Base-by-base conservation (phyloP, 2,329 filamentous ascomycete species). In the Fusarium nanum region DNA sequence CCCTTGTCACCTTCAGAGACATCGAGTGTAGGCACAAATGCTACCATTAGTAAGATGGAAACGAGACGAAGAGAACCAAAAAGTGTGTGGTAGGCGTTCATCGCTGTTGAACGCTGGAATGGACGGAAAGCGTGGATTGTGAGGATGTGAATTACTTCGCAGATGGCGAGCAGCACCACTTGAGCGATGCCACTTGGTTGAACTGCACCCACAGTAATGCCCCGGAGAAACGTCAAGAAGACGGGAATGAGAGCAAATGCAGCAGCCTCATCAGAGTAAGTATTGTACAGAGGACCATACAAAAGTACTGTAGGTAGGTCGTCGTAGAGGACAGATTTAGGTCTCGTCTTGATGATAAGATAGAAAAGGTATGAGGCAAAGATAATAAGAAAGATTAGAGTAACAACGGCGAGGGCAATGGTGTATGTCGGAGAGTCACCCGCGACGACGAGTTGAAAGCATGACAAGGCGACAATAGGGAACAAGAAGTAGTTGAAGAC, bases 241-340 rank as follows among this genome's bases (percentile, higher is more conserved):
- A 97, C 89, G 2, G 95, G 94, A 22, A 98, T 90, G 44, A 97
- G 86, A 9, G 95, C 94, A 79, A 97, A 99, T 0, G 93, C 90
- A 10, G 95, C 93, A 1, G 94, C 93, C 78, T 95, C 92, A 78
- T 99, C 96, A 25, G 93, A 96, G 79, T 97, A 98, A 0, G 96
- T 99, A 81, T 99, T 99, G 81, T 99, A 99, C 10, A 99, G 84
- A 7, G 96, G 93, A 0, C 96, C 96, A 74, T 97, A 98, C 2
- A 93, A 86, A 4, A 99, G 85, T 11, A 98, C 90, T 0, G 93
- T 98, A 9, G 93, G 90, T 50, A 99, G 85, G 76, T 98, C 94
- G 80, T 99, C 96, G 78, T 98, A 99, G 12, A 99, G 85, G 71
- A 93, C 92, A 3, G 93, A 92, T 65, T 94, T 91, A 8, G 94